phyloP scores from a whole-genome alignment of 1,284 basidiomycete species.

The Apiotrichum gracile region DNA sequence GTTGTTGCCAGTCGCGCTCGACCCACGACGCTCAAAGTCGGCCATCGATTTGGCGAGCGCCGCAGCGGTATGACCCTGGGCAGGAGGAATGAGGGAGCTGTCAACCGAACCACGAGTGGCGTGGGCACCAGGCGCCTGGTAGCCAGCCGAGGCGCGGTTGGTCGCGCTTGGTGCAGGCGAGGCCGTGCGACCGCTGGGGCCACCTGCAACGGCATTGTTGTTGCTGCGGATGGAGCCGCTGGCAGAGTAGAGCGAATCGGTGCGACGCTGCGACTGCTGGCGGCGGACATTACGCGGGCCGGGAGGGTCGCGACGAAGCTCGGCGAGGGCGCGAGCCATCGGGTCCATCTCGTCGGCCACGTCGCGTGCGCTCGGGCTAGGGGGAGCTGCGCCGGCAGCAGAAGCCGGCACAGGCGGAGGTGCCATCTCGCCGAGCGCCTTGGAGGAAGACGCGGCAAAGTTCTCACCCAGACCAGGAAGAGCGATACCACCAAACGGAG shows the following conservation, averaged over 20 bases:
- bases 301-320: constrained; percentile 49
- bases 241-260: constrained; percentile 35
- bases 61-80: constrained; percentile 46
- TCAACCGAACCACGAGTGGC: constrained; percentile 27
- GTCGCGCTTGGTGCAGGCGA: constrained; percentile 27
- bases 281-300: constrained; percentile 40
- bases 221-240: constrained; percentile 22
- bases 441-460: constrained; percentile 6
- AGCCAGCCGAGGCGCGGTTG: constrained; percentile 22
- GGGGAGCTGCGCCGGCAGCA: constrained; percentile 10
- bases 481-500: constrained; percentile 41
- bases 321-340: constrained; percentile 62
- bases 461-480: constrained; percentile 37
- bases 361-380: constrained; percentile 26
- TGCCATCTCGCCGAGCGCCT: constrained; percentile 19
- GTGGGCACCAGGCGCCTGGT: neutral
- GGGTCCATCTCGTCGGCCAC: constrained; percentile 50
- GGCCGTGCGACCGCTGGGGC: constrained; percentile 8
- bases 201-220: neutral
- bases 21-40: constrained; percentile 39
- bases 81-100: constrained; percentile 44
- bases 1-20: constrained; percentile 1
- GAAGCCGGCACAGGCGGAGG: constrained; percentile 27
- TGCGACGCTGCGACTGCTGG: constrained; percentile 37
- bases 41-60: constrained; percentile 46